These are phyloP conservation scores for Martiniozyma abietophila DNA, from an alignment of 805 yeast species.

Conservation along the genomic window DNA sequence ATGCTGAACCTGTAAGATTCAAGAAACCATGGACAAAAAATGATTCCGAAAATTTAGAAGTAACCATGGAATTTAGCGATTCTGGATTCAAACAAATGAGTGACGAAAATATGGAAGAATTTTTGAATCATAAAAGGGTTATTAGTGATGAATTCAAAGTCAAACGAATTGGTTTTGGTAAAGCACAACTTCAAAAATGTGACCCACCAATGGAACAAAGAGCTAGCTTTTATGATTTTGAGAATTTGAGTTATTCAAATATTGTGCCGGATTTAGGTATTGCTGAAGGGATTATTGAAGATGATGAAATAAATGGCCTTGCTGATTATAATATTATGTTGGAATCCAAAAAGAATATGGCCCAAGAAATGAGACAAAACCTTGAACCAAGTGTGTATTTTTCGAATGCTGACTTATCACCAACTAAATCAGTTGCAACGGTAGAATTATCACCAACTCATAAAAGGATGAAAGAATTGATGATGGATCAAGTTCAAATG, in stretches of 20 bases:
- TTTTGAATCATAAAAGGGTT: conserved; percentile 24
- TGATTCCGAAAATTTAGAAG: background rate
- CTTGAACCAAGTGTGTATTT: conserved; percentile 2
- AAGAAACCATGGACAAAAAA: too few relatives aligned
- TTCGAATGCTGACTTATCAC: background rate
- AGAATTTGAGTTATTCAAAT: conserved; percentile 15
- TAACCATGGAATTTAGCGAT: background rate
- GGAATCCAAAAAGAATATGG: conserved; percentile 6
- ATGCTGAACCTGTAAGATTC: too few relatives aligned
- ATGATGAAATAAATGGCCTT: background rate
- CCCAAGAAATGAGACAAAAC: conserved; percentile 4
- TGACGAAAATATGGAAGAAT: conserved; percentile 22
- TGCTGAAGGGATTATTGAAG: conserved; percentile 14
- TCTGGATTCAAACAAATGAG: conserved; percentile 2
- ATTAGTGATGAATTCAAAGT: conserved; percentile 24
- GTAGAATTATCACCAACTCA: conserved; percentile 10
- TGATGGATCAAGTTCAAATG: conserved; percentile 10
- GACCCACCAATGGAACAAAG: conserved; percentile 16
- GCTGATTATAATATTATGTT: background rate
- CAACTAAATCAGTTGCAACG: background rate
- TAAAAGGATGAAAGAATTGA: conserved; percentile 12
- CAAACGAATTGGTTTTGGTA: conserved; percentile 19
- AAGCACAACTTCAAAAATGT: conserved; percentile 13
- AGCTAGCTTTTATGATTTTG: conserved; percentile 12
- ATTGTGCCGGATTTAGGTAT: conserved; percentile 25